Evolutionary conservation across 176 grass and related monocot species (phyloP), one percentile per base, ranked within the genome.

Genomic region (Rhipidocladum racemiflorum): DNA sequence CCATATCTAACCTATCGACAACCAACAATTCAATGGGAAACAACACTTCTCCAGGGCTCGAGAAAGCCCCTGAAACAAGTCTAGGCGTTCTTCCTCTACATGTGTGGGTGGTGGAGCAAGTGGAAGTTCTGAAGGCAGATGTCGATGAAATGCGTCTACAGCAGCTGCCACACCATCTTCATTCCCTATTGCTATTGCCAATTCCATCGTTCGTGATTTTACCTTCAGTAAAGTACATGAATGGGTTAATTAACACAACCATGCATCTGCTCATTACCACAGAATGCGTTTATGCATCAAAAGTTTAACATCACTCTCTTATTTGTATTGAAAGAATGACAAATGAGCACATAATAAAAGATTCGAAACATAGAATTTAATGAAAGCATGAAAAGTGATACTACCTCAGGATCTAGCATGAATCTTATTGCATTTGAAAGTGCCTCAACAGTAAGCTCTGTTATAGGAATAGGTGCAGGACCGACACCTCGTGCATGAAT

Each of bases 331-430:
- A 69, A 30, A 76, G 29, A 35, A 65, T 63, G 13, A 32, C 44
- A 62, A 30, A 74, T 69, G 44, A 69, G 12, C 23, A 65, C 10
- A 28, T 24, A 14, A 36, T n/a, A 77, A 68, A 74, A 44, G 6
- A 28, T 20, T 13, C 42, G 4, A 85, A 72, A 53, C 76, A 74
- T 18, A 25, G 53, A 57, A 81, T 45, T 60, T 7, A 61, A 20
- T 29, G 11, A 74, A 43, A 9, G 61, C 42, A 42, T 42, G 64
- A 55, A 60, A 65, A 71, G 67, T 49, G 45, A 21, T 11, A 48
- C 32, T 88, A 95, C 96, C 96, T 93, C 90, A 45, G 90, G 90
- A 73, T 95, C 81, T 57, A 98, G 89, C 96, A 98, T 95, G 86
- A 94, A 95, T 80, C 70, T 90, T 86, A 95, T 83, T 42, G 96